A percentile compares a stretch with the other conserved stretches of the same genome.
Conservation (phyloP, 1,284 basidiomycete species). For the Chondrostereum purpureum region DNA sequence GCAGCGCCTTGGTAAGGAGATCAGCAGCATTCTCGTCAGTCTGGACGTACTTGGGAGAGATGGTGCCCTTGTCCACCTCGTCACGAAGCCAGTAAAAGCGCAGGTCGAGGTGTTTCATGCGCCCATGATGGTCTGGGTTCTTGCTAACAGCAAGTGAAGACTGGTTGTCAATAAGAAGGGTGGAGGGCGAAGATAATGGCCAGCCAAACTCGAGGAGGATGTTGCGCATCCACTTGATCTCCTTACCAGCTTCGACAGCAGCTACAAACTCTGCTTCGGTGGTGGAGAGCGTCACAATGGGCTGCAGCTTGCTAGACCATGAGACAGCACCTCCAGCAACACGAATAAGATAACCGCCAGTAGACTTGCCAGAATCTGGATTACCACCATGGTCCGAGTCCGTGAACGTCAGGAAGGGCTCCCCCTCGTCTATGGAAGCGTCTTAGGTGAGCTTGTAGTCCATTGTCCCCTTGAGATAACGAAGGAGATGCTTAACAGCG, state of each 20-base stretch:
- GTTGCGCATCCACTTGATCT: conserved; percentile 27
- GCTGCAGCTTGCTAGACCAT: conserved; percentile 29
- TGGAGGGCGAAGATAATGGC: conserved; percentile 11
- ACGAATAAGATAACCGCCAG: conserved; percentile 15
- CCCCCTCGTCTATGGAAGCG: conserved; percentile 2
- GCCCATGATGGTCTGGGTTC: too few relatives aligned
- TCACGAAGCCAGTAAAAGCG: too few relatives aligned
- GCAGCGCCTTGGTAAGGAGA: too few relatives aligned
- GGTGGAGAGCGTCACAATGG: conserved; percentile 26
- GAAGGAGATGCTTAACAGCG: conserved; percentile 26
- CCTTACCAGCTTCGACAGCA: conserved; percentile 21
- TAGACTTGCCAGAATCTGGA: conserved; percentile 13
- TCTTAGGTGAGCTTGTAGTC: conserved; percentile 18
- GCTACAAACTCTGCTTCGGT: conserved; percentile 34
- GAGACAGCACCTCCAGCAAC: conserved; percentile 21
- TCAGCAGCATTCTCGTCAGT: too few relatives aligned
- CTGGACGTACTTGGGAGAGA: too few relatives aligned
- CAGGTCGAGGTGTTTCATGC: too few relatives aligned
- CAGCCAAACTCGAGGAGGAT: conserved; percentile 21
- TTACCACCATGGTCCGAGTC: conserved; percentile 23
- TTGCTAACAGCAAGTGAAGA: conserved; percentile 17
- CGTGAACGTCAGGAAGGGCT: conserved; percentile 15
- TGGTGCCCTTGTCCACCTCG: too few relatives aligned
- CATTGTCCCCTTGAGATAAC: conserved; percentile 26
- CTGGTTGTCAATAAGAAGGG: conserved; percentile 19